These are phyloP conservation scores for Hysterangium stoloniferum DNA, from an alignment of 768 basidiomycete species.

Conservation along the genomic window DNA sequence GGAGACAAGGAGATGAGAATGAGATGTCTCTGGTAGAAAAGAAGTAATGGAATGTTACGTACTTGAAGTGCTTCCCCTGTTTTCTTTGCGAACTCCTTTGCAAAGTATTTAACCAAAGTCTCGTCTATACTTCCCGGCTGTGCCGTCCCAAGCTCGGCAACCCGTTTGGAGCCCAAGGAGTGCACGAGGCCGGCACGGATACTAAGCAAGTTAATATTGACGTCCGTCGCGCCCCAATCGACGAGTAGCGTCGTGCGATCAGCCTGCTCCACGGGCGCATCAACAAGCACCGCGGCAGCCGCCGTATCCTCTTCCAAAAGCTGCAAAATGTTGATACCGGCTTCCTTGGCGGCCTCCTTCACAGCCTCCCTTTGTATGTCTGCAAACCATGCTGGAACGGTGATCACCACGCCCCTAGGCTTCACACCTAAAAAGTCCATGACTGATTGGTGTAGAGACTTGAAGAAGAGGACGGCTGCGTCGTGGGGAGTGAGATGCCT, in stretches of 20 bases:
- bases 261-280: slow-evolving; percentile 27
- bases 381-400: slow-evolving; percentile 71
- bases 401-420: slow-evolving; percentile 75
- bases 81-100: slow-evolving; percentile 96
- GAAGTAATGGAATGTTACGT: neutral
- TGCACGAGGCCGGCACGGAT: slow-evolving; percentile 69
- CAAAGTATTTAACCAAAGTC: slow-evolving; percentile 83
- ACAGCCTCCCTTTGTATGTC: slow-evolving; percentile 62
- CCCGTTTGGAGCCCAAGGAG: slow-evolving; percentile 37
- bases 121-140: slow-evolving; percentile 57
- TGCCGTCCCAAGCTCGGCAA: slow-evolving; percentile 44
- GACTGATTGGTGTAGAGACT: slow-evolving; percentile 77
- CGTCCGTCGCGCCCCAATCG: slow-evolving; percentile 72
- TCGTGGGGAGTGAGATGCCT: slow-evolving; percentile 79
- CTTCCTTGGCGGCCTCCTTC: slow-evolving; percentile 63
- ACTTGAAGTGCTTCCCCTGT: slow-evolving; percentile 27
- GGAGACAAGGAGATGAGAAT: slow-evolving; percentile 50
- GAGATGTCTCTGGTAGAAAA: neutral
- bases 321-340: slow-evolving; percentile 79
- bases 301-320: slow-evolving; percentile 85
- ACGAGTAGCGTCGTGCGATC: slow-evolving; percentile 79
- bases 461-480: slow-evolving; percentile 77
- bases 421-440: slow-evolving; percentile 83
- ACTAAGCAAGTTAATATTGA: slow-evolving; percentile 61
- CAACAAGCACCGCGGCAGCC: slow-evolving; percentile 35